A percentile compares a stretch with the other conserved stretches of the same genome.
Conservation (phyloP, 2,329 filamentous ascomycete genomes). For the Diaporthe batatas region DNA sequence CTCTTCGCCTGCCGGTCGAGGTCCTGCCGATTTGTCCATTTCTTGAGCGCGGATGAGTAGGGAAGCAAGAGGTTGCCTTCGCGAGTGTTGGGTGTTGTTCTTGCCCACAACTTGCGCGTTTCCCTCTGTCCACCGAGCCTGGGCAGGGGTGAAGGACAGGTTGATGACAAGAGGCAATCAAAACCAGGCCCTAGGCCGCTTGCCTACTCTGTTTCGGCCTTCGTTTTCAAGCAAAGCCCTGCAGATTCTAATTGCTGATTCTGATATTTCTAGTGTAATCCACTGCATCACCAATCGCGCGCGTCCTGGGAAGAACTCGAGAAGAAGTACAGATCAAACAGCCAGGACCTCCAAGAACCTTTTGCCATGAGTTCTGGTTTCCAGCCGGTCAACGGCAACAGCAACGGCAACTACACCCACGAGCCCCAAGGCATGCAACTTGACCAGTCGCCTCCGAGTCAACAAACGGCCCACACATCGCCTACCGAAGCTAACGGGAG, state of each 20-base stretch:
- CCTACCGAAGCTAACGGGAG: slow-evolving; percentile 59
- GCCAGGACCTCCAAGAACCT: slow-evolving; percentile 60
- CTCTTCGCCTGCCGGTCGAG: background rate
- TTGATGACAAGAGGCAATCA: background rate
- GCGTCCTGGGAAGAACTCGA: slow-evolving; percentile 73
- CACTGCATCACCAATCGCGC: slow-evolving; percentile 64
- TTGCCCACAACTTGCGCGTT: background rate
- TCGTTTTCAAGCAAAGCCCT: no score
- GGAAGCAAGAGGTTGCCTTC: background rate
- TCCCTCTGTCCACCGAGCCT: background rate
- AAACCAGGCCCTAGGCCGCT: background rate
- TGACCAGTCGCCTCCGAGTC: slow-evolving; percentile 57
- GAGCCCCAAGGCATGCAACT: slow-evolving; percentile 69
- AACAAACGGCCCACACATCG: slow-evolving; percentile 49
- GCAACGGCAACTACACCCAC: slow-evolving; percentile 54
- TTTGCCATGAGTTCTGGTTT: slow-evolving; percentile 29
- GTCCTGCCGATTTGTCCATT: background rate
- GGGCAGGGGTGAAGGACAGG: background rate
- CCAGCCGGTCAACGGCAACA: slow-evolving; percentile 43
- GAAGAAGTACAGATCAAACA: slow-evolving; percentile 67
- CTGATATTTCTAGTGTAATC: slow-evolving; percentile 63
- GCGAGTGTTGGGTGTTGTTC: background rate
- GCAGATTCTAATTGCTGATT: background rate
- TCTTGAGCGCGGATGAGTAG: background rate
- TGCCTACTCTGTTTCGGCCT: background rate